phyloP scores from a whole-genome alignment of 306 rosid species.

The Dryas alaskensis region DNA sequence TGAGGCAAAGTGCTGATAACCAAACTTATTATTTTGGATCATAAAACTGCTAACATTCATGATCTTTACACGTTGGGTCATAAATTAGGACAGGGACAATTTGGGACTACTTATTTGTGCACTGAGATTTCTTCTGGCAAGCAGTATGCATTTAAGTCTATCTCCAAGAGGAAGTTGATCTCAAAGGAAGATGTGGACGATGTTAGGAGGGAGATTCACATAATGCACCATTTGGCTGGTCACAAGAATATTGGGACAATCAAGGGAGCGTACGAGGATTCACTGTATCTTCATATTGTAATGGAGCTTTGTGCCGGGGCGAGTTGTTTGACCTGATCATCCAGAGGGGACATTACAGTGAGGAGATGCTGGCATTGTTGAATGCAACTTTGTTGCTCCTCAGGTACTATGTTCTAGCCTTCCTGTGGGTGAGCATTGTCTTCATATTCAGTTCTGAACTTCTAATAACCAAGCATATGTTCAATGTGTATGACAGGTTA shows the following conservation, averaged over 20 bases:
- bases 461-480: neutral
- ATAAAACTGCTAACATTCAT: too few relatives aligned
- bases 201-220: slow-evolving; percentile 92
- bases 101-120: too few relatives aligned
- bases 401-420: slow-evolving; percentile 43
- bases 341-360: slow-evolving; percentile 90
- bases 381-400: slow-evolving; percentile 74
- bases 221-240: slow-evolving; percentile 96
- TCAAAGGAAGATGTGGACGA: slow-evolving; percentile 88
- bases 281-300: slow-evolving; percentile 83
- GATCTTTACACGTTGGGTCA: too few relatives aligned
- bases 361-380: slow-evolving; percentile 84
- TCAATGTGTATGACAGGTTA: slow-evolving; percentile 48
- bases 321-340: slow-evolving; percentile 89
- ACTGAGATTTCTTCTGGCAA: too few relatives aligned
- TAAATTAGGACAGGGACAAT: too few relatives aligned
- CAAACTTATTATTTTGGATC: too few relatives aligned
- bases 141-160: slow-evolving; percentile 45
- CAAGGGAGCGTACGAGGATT: slow-evolving; percentile 91
- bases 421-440: neutral
- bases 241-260: slow-evolving; percentile 88
- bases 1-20: too few relatives aligned
- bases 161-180: slow-evolving; percentile 87
- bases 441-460: slow-evolving; percentile 9
- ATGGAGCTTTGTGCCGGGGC: slow-evolving; percentile 91